Conservation (phyloP, 2,329 filamentous ascomycete genomes). For the Mycosphaerella sp. region DNA sequence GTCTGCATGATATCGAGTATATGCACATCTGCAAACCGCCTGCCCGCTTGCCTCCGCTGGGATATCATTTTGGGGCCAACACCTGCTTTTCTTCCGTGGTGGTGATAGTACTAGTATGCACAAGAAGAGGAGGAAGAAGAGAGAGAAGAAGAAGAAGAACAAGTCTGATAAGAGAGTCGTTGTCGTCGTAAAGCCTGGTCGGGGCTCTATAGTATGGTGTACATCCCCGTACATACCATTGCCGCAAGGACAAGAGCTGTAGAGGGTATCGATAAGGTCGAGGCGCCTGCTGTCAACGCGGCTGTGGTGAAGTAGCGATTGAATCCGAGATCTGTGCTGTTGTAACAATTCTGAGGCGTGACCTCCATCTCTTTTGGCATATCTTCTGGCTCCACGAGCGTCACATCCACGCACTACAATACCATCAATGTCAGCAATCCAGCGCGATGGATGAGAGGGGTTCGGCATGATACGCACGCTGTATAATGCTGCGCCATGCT, state of each 20-base stretch:
- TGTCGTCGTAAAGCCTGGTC: not conserved
- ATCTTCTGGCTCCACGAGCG: conserved; percentile 66
- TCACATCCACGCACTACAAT: conserved; percentile 86
- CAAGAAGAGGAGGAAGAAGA: not conserved
- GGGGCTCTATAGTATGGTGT: conserved; percentile 5
- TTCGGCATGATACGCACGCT: conserved; percentile 52
- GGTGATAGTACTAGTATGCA: not conserved
- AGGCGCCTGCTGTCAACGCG: conserved; percentile 23
- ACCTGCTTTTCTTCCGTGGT: not conserved
- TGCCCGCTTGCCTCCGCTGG: no score
- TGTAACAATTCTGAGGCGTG: conserved; percentile 80
- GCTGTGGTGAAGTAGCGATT: conserved; percentile 63
- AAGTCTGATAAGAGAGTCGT: conserved; percentile 4
- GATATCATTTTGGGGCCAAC: no score
- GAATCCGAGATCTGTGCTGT: conserved; percentile 70
- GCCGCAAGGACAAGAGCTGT: not conserved
- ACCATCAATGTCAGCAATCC: conserved; percentile 1
- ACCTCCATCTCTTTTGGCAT: conserved; percentile 54
- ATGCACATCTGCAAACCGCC: no score
- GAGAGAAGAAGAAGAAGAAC: not conserved
- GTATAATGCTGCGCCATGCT: conserved; percentile 77
- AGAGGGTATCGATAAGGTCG: not conserved
- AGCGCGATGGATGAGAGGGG: not conserved
- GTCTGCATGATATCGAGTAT: not conserved
- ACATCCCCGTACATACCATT: conserved; percentile 1